A percentile compares a stretch with the other conserved stretches of the same genome.
Evolutionary conservation across 2,329 filamentous ascomycete species (phyloP).

Genomic region (Xylariaceae sp.): DNA sequence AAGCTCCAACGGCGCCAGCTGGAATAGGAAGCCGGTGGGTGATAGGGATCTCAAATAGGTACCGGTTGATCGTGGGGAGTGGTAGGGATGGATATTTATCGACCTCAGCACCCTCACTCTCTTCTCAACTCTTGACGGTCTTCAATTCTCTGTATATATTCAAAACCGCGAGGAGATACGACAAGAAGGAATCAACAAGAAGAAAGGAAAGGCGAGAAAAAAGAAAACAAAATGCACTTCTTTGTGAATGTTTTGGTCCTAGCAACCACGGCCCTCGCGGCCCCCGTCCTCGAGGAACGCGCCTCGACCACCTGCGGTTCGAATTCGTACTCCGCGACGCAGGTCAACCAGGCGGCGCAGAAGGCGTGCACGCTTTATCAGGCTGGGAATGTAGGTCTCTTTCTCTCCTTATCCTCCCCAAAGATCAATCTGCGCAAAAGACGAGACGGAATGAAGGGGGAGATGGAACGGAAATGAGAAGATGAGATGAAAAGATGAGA

Average conservation of each 20-base stretch:
- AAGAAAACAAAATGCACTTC: slow-evolving; percentile 19
- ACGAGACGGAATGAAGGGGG: too few relatives aligned
- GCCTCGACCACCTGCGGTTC: slow-evolving; percentile 49
- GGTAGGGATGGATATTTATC: too few relatives aligned
- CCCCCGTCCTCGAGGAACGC: slow-evolving; percentile 34
- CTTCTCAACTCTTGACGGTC: too few relatives aligned
- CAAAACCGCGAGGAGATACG: too few relatives aligned
- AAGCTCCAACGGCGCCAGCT: not conserved
- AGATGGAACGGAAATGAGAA: too few relatives aligned
- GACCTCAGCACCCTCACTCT: too few relatives aligned
- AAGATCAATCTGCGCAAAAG: not conserved
- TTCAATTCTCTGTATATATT: too few relatives aligned
- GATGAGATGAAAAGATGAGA: not conserved
- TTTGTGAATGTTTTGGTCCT: slow-evolving; percentile 23
- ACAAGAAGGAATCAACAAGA: too few relatives aligned
- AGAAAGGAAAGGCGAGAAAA: too few relatives aligned
- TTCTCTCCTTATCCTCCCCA: not conserved
- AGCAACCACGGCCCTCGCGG: slow-evolving; percentile 21
- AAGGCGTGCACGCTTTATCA: slow-evolving; percentile 48
- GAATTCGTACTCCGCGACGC: slow-evolving; percentile 45
- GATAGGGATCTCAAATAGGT: not conserved
- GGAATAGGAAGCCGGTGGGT: not conserved
- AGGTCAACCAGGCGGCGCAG: slow-evolving; percentile 45
- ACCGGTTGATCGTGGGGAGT: too few relatives aligned
- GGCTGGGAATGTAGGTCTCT: slow-evolving; percentile 33